Evolutionary conservation across 345 rosid genomes (phyloP), one percentile per base, ranked within the genome.

Genomic region (Dimocarpus longan): DNA sequence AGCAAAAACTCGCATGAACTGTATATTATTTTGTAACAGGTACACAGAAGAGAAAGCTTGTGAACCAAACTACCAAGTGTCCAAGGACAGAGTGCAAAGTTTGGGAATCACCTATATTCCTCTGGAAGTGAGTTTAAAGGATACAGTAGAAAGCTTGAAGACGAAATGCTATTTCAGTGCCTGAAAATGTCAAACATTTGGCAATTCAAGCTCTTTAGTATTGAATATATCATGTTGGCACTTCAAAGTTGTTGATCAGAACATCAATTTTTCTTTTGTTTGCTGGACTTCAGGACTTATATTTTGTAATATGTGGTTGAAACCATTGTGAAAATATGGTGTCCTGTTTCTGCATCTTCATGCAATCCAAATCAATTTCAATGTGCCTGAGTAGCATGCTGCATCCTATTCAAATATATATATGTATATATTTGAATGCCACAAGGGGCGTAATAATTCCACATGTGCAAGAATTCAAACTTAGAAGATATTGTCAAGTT

Each of bases 101-200:
- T 79, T 96, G 84, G 99, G 99, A 22, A 82, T 92, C 64, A 89
- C 90, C 56, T 94, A 89, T 87, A 87, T 85, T 82, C 52, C 52
- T 7, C 12, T 8, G 52, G 52, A 46, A 46, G 52, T 46, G 52
- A 46, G 52, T 46, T 11, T 46, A 1, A 46, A 46, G 59, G 98
- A 94, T 77, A 94, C 97, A 0, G 90, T 91, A n/a, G 95, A 92
- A 80, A 94, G 94, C 87, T 82, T 95, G 86, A 91, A 90, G 92
- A 95, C 92, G 80, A 95, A 94, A 82, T 88, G 87, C 26, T 92
- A 91, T 72, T 82, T 93, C 59, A 80, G 67, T 52, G 21, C 24
- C 10, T 57, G 10, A 57, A 57, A 57, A 50, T 50, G 56, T 18
- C 15, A 50, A 4, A 50, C 5, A 3, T 50, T 50, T 50, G 56